A percentile compares a stretch with the other conserved stretches of the same genome.
Evolutionary conservation across 176 grass and related monocot genomes (phyloP).

Genomic region (Aegilops umbellulata): DNA sequence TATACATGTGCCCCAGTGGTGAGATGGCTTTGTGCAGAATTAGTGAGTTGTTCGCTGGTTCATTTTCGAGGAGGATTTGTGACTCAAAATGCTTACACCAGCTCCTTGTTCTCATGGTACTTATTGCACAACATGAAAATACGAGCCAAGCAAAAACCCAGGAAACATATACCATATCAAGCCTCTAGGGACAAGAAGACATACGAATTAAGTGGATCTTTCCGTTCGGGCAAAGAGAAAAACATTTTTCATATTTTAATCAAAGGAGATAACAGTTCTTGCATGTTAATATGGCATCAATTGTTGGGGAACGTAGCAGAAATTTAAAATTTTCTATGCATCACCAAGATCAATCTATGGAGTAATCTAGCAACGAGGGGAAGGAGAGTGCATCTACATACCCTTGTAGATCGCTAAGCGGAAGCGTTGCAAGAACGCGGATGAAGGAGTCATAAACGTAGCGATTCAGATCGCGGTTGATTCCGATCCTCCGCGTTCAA

Average conservation of each 20-base stretch:
- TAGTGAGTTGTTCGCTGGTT: slow-evolving; percentile 59
- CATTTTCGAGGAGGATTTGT: slow-evolving; percentile 45
- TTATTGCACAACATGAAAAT: slow-evolving; percentile 81
- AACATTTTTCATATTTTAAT: slow-evolving; percentile 67
- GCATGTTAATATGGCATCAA: slow-evolving; percentile 18
- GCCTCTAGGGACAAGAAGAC: slow-evolving; percentile 67
- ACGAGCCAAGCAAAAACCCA: slow-evolving; percentile 45
- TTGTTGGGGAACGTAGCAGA: too few relatives aligned
- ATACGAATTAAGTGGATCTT: slow-evolving; percentile 82
- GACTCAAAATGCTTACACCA: slow-evolving; percentile 61
- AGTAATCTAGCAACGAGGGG: too few relatives aligned
- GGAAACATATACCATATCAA: slow-evolving; percentile 67
- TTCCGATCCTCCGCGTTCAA: too few relatives aligned
- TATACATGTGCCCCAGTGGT: slow-evolving; percentile 62
- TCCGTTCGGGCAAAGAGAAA: slow-evolving; percentile 62
- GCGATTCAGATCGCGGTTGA: too few relatives aligned
- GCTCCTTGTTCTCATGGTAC: slow-evolving; percentile 30
- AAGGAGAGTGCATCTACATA: too few relatives aligned
- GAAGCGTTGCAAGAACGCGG: too few relatives aligned
- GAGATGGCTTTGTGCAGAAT: slow-evolving; percentile 74
- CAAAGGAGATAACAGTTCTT: slow-evolving; percentile 88
- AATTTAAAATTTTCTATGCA: too few relatives aligned
- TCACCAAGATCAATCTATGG: too few relatives aligned
- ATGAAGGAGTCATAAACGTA: too few relatives aligned
- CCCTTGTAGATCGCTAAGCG: too few relatives aligned